Percentiles rank a stretch among this genome's conserved stretches.
These are phyloP conservation scores for Globisporangium iwayamae DNA, from an alignment of 352 stramenopile species.

Conservation along the genomic window DNA sequence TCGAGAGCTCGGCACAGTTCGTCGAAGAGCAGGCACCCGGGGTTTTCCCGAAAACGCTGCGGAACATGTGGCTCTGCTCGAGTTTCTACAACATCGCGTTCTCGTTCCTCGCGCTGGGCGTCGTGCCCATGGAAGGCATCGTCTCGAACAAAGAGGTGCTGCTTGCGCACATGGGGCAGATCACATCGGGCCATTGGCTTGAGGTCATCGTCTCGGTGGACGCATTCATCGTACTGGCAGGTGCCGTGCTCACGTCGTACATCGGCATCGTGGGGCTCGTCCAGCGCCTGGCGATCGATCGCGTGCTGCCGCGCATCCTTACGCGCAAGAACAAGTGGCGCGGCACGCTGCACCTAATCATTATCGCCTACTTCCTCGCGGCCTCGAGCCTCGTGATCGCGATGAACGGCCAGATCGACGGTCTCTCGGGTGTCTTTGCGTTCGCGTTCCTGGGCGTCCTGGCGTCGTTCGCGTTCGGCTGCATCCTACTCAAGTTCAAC, in stretches of 20 bases:
- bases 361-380: slow-evolving; percentile 50
- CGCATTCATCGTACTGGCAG: slow-evolving; percentile 73
- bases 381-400: slow-evolving; percentile 46
- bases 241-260: slow-evolving; percentile 73
- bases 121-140: slow-evolving; percentile 65
- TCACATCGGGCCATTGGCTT: slow-evolving; percentile 23
- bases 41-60: slow-evolving; percentile 80
- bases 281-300: slow-evolving; percentile 60
- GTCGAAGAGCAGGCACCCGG: slow-evolving; percentile 78
- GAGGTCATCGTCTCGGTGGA: slow-evolving; percentile 46
- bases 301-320: slow-evolving; percentile 34
- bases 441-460: slow-evolving; percentile 77
- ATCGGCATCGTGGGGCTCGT: slow-evolving; percentile 56
- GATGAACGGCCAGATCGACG: slow-evolving; percentile 54
- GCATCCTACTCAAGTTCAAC: slow-evolving; percentile 76
- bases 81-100: slow-evolving; percentile 81
- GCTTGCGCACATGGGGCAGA: slow-evolving; percentile 52
- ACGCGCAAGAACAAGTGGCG: slow-evolving; percentile 45
- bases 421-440: slow-evolving; percentile 66
- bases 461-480: slow-evolving; percentile 61
- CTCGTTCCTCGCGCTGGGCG: slow-evolving; percentile 55
- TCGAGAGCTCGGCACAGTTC: slow-evolving; percentile 83
- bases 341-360: slow-evolving; percentile 55
- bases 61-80: slow-evolving; percentile 77
- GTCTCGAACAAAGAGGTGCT: slow-evolving; percentile 39